phyloP scores from a whole-genome alignment of 495 filamentous ascomycete species.

The Daldinia caldariorum region DNA sequence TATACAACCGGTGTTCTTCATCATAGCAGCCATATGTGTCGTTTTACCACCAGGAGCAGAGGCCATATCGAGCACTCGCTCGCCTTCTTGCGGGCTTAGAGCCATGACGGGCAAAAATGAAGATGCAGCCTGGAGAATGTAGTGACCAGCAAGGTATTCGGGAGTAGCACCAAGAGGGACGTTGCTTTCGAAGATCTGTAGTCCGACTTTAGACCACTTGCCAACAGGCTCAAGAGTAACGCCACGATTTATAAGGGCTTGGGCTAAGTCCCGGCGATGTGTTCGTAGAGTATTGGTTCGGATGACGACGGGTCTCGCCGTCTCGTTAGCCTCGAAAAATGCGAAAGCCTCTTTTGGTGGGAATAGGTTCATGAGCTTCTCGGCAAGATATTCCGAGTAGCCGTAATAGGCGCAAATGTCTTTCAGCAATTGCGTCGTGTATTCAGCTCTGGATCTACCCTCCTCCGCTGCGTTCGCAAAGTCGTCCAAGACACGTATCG shows the following conservation, averaged over 20 bases:
- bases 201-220: slow-evolving; percentile 97
- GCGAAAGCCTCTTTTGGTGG: slow-evolving; percentile 93
- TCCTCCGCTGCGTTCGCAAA: slow-evolving; percentile 81
- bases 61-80: slow-evolving; percentile 90
- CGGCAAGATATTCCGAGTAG: slow-evolving; percentile 83
- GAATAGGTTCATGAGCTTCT: slow-evolving; percentile 91
- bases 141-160: slow-evolving; percentile 95
- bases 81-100: slow-evolving; percentile 89
- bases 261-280: slow-evolving; percentile 88
- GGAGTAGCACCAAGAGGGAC: slow-evolving; percentile 98
- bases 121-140: slow-evolving; percentile 96
- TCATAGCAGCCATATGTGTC: slow-evolving; percentile 93
- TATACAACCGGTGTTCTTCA: slow-evolving; percentile 97
- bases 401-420: slow-evolving; percentile 96
- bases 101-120: slow-evolving; percentile 99
- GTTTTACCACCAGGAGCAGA: slow-evolving; percentile 97
- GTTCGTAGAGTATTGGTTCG: slow-evolving; percentile 96
- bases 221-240: slow-evolving; percentile 96
- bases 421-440: slow-evolving; percentile 83
- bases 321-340: slow-evolving; percentile 99
- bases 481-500: slow-evolving; percentile 88
- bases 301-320: slow-evolving; percentile 77
- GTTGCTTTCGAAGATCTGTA: slow-evolving; percentile 93
- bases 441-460: slow-evolving; percentile 83
- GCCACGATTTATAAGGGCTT: slow-evolving; percentile 95